A percentile compares a stretch with the other conserved stretches of the same genome.
Evolutionary conservation across 768 basidiomycete genomes (phyloP).

Genomic region (Kwoniella newhampshirensis): DNA sequence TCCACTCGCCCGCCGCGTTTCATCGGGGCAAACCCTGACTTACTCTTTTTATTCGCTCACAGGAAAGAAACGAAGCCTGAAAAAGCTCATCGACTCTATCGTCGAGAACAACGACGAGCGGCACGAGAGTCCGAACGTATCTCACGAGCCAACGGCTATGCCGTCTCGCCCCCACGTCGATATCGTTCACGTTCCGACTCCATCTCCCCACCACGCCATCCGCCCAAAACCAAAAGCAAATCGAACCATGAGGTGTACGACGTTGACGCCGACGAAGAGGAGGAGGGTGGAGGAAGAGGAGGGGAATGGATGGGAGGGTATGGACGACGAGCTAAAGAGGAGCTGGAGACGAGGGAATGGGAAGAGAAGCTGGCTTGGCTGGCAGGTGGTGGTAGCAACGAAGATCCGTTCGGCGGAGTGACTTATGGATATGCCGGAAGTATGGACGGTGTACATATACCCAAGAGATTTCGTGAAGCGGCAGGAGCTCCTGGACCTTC

Average conservation of each 20-base stretch:
- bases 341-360: constrained; percentile 17
- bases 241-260: constrained; percentile 15
- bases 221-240: neutral
- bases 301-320: constrained; percentile 56
- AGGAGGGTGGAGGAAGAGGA: constrained; percentile 47
- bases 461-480: constrained; percentile 63
- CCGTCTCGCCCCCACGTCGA: constrained; percentile 40
- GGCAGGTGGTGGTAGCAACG: constrained; percentile 1
- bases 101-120: constrained; percentile 36
- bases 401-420: constrained; percentile 8
- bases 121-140: constrained; percentile 31
- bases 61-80: constrained; percentile 49
- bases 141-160: constrained; percentile 45
- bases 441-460: constrained; percentile 62
- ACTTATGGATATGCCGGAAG: neutral
- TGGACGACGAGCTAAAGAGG: constrained; percentile 12
- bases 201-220: constrained; percentile 44
- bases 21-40: too few species aligned
- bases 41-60: neutral
- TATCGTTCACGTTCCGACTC: constrained; percentile 27
- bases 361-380: constrained; percentile 29
- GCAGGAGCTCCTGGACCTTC: constrained; percentile 30
- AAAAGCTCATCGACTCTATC: constrained; percentile 30
- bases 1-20: too few species aligned
- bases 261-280: too few species aligned